Base-by-base conservation (phyloP, 371 early-diverging fungal genomes). In the Blyttiomyces sp. region DNA sequence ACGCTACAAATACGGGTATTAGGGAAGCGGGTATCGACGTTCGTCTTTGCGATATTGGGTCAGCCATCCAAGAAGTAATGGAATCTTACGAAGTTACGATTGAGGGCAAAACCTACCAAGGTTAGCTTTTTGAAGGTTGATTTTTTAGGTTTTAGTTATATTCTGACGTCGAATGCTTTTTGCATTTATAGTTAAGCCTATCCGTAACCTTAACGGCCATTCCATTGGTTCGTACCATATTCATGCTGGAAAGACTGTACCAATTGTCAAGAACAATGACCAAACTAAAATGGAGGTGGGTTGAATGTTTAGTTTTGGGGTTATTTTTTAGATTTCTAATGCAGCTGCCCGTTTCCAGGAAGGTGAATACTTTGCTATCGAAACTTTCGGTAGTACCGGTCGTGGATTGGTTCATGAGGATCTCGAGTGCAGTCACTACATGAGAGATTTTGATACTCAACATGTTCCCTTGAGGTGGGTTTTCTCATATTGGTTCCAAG, bases 361-460 rank as follows among this genome's bases (percentile, higher is more conserved):
- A 79, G 95, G 94, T 58, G 98, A 98, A 75, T 88, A 89, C 64
- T 90, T 89, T 74, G 99, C 99, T 35, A 94, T 99, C 66, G 99
- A 99, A 75, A 99, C 99, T 17, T 99, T 99, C 76, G 98, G 99
- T 59, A 90, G 78, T 43, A 99, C 99, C 1, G 99, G 99, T n/a
- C 87, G 84, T 43, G 99, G 97, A 13, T 86, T 80, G 58, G 98
- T 99, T 3, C 71, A 81, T 54, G 97, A 99, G 65, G 95, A 93
- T 60, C 86, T 88, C 60, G 96, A 95, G 69, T 94, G 94, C 71
- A 91, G 92, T 54, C 99, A 99, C 68, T 99, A 96, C 75, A 89
- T 90, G 55, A 82, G 88, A 48, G 75, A 77, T 4, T 79, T 68
- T 27, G 87, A 91, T 52, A 74, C 81, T 35, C 77, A 78, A 6